Evolutionary conservation across 306 rosid species (phyloP).

Genomic region (Nissolia schottii): DNA sequence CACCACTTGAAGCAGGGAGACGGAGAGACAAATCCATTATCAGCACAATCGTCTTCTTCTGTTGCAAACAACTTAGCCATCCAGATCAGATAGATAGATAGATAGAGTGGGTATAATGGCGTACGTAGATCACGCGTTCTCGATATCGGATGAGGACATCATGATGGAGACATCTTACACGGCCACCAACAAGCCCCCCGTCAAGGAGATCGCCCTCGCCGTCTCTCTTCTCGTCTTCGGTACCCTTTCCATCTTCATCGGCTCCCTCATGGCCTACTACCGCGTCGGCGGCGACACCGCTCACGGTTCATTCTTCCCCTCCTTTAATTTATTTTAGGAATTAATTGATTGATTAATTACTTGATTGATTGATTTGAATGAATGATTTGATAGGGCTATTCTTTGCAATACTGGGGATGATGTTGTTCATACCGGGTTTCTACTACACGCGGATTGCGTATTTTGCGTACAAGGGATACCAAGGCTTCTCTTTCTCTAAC

Average conservation of each 20-base stretch:
- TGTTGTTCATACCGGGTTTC: slow-evolving; percentile 93
- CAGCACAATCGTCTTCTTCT: too few relatives aligned
- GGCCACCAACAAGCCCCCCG: slow-evolving; percentile 78
- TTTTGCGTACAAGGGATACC: slow-evolving; percentile 94
- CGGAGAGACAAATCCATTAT: too few relatives aligned
- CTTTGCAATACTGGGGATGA: slow-evolving; percentile 74
- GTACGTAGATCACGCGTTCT: slow-evolving; percentile 93
- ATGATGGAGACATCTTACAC: slow-evolving; percentile 77
- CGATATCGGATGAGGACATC: slow-evolving; percentile 90
- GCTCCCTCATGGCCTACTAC: slow-evolving; percentile 75
- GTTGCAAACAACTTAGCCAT: too few relatives aligned
- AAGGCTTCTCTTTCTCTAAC: slow-evolving; percentile 95
- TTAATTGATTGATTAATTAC: slow-evolving; percentile 17
- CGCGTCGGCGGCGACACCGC: slow-evolving; percentile 92
- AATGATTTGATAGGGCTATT: slow-evolving; percentile 60
- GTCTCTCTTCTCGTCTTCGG: slow-evolving; percentile 85
- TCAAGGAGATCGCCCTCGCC: slow-evolving; percentile 95
- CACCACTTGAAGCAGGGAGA: background rate
- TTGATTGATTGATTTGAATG: slow-evolving; percentile 1
- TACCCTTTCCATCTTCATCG: slow-evolving; percentile 66
- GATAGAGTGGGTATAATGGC: too few relatives aligned
- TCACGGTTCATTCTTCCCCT: slow-evolving; percentile 61
- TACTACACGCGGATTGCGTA: slow-evolving; percentile 98
- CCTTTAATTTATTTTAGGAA: too few relatives aligned
- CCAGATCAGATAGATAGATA: too few relatives aligned